phyloP scores from a whole-genome alignment of 2,329 filamentous ascomycete species.

The Trichoderma atroviride region DNA sequence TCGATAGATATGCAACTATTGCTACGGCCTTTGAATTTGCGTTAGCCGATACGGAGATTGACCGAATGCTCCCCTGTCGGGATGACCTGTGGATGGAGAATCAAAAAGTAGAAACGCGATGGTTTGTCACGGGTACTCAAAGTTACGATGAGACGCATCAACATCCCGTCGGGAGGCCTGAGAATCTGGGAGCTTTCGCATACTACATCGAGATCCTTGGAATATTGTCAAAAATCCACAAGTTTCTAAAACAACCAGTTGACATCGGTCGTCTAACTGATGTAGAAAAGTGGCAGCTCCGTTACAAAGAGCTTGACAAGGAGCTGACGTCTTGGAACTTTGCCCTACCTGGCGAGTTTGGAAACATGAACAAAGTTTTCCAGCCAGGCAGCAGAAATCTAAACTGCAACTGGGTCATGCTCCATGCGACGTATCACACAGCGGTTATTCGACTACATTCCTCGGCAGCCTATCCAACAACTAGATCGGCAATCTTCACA shows the following conservation, averaged over 20 bases:
- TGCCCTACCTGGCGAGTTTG: slow-evolving; percentile 78
- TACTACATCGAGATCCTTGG: slow-evolving; percentile 90
- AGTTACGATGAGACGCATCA: slow-evolving; percentile 52
- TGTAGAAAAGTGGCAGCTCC: slow-evolving; percentile 86
- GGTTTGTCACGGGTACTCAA: slow-evolving; percentile 65
- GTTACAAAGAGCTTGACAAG: slow-evolving; percentile 82
- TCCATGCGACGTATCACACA: slow-evolving; percentile 88
- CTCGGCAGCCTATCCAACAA: slow-evolving; percentile 89
- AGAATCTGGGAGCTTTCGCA: slow-evolving; percentile 84
- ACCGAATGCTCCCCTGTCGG: slow-evolving; percentile 81
- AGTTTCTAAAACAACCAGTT: slow-evolving; percentile 84
- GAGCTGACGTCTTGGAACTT: slow-evolving; percentile 83
- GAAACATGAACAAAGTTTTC: slow-evolving; percentile 80
- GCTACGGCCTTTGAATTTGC: slow-evolving; percentile 92
- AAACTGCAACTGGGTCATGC: slow-evolving; percentile 85
- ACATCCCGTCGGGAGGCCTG: slow-evolving; percentile 67
- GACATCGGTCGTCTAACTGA: slow-evolving; percentile 83
- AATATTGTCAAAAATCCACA: slow-evolving; percentile 83
- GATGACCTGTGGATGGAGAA: slow-evolving; percentile 87
- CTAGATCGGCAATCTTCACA: slow-evolving; percentile 83
- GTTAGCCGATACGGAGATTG: slow-evolving; percentile 85
- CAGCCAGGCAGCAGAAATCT: slow-evolving; percentile 69
- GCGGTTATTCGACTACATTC: slow-evolving; percentile 89
- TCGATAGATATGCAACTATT: slow-evolving; percentile 88
- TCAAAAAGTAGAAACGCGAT: slow-evolving; percentile 79